These are phyloP conservation scores for Ceratocystiopsis sp. DNA, from an alignment of 2,329 filamentous ascomycete genomes.

Conservation along the genomic window DNA sequence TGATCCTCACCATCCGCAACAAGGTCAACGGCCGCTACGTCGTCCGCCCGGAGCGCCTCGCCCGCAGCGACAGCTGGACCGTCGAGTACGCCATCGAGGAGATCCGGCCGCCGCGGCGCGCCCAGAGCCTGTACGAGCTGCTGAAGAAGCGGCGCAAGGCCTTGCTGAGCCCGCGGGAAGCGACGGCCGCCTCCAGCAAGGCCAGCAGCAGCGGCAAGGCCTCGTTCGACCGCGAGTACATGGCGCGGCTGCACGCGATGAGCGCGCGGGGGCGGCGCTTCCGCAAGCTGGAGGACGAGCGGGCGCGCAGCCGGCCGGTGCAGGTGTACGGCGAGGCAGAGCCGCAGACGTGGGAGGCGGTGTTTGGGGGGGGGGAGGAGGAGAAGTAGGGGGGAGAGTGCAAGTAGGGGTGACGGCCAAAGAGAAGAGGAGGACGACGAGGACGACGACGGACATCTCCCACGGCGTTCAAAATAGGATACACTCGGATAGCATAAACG, in stretches of 20 bases:
- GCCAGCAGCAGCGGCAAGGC: not conserved
- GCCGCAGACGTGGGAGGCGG: slow-evolving; percentile 17
- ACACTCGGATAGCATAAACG: too few relatives aligned
- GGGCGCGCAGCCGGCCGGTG: slow-evolving; percentile 29
- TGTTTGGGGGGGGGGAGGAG: slow-evolving; percentile 15
- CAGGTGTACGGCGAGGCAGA: slow-evolving; percentile 28
- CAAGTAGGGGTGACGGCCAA: too few relatives aligned
- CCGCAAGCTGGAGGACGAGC: slow-evolving; percentile 21
- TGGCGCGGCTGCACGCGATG: slow-evolving; percentile 6
- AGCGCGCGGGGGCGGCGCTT: slow-evolving; percentile 7
- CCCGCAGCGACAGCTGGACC: slow-evolving; percentile 36
- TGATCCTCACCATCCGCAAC: slow-evolving; percentile 53
- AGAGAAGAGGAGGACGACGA: too few relatives aligned
- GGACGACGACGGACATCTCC: too few relatives aligned
- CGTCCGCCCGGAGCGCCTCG: slow-evolving; percentile 37
- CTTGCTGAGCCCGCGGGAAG: not conserved
- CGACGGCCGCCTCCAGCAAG: not conserved
- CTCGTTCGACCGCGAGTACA: slow-evolving; percentile 7
- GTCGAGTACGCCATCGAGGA: slow-evolving; percentile 62
- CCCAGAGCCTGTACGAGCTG: slow-evolving; percentile 6
- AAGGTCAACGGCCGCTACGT: slow-evolving; percentile 50
- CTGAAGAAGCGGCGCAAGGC: slow-evolving; percentile 5
- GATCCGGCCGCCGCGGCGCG: slow-evolving; percentile 2
- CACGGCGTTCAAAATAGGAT: too few relatives aligned
- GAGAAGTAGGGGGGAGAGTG: slow-evolving; percentile 1